These are phyloP conservation scores for Xerophyta viscosa DNA, from an alignment of 106 monocot genomes.

Conservation along the genomic window DNA sequence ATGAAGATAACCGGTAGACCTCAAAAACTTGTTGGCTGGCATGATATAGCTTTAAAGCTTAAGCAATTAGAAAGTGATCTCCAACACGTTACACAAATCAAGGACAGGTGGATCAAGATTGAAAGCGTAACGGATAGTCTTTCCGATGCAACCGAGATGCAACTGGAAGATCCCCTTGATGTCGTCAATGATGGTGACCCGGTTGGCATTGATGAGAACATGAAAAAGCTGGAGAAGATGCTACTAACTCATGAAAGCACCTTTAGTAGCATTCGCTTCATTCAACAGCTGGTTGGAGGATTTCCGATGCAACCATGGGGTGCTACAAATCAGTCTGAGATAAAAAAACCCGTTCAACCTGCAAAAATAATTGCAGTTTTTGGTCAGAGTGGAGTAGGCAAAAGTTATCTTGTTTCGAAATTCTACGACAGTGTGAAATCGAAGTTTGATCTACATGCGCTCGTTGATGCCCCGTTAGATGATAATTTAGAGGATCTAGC, in stretches of 20 bases:
- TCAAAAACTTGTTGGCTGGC: background rate
- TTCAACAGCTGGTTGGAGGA: background rate
- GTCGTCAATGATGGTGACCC: background rate
- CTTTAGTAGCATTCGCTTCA: too few relatives aligned
- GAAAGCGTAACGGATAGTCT: background rate
- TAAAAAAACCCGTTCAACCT: too few relatives aligned
- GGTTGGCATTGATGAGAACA: conserved; percentile 6
- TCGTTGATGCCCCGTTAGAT: conserved; percentile 22
- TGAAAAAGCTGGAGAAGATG: conserved; percentile 2
- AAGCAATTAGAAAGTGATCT: conserved; percentile 14
- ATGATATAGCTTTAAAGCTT: conserved; percentile 7
- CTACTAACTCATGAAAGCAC: background rate
- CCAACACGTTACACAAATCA: conserved; percentile 6
- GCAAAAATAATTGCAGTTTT: conserved; percentile 23
- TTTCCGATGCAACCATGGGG: too few relatives aligned
- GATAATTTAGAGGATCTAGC: conserved; percentile 9
- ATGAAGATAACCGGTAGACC: background rate
- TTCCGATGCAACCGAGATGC: background rate
- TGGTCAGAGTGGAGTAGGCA: conserved; percentile 46
- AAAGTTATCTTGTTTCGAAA: conserved; percentile 29
- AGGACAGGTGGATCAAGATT: conserved; percentile 2
- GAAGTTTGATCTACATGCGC: conserved; percentile 27
- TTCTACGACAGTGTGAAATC: conserved; percentile 14
- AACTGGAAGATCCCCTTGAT: background rate
- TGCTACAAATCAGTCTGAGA: too few relatives aligned